Evolutionary conservation across 2,329 filamentous ascomycete species (phyloP), one percentile per base, ranked within the genome.

Genomic region (Chalaropsis ovoidea): DNA sequence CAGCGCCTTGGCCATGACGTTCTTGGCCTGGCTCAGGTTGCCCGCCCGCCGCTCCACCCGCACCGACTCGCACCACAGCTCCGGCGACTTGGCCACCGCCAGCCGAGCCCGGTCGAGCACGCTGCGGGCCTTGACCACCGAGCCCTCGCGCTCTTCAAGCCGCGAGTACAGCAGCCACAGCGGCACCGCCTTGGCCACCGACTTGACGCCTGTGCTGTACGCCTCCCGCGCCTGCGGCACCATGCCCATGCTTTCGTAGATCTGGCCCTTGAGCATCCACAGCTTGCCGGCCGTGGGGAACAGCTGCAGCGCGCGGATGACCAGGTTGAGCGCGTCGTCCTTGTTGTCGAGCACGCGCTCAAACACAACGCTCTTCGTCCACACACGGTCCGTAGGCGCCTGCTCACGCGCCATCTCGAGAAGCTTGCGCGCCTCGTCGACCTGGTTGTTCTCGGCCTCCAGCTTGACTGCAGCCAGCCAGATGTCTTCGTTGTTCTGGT

Each of bases 251-350:
- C 86, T 82, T 72, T 96, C 89, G 79, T 99, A 99, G 69, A 97
- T 94, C 73, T 99, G 94, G 0, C 95, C 94, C 77, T 99, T 99
- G 79, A 96, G 89, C 89, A 97, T 96, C 87, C 93, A 96, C 27
- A 99, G 81, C 76, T 97, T 97, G 63, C 90, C 82, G 13, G 88
- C 85, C 56, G 86, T 83, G 0, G 94, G 93, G 77, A 95, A 99
- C 10, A 90, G 82, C 69, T 92, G 87, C 43, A 99, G 79, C 0
- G 88, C 94, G 73, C 95, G 87, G 67, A 92, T 90, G 54, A 89
- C 89, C 11, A 99, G 85, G 71, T 95, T 89, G 15, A 99, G 81
- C 0, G 94, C 92, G 1, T 86, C 85, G 60, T 96, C 90, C 31
- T 80, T 80, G 70, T 94, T 87, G 65, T 86, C 88, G 24, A 90